These are phyloP conservation scores for Clarireedia paspali DNA, from an alignment of 2,329 filamentous ascomycete species.

Conservation along the genomic window DNA sequence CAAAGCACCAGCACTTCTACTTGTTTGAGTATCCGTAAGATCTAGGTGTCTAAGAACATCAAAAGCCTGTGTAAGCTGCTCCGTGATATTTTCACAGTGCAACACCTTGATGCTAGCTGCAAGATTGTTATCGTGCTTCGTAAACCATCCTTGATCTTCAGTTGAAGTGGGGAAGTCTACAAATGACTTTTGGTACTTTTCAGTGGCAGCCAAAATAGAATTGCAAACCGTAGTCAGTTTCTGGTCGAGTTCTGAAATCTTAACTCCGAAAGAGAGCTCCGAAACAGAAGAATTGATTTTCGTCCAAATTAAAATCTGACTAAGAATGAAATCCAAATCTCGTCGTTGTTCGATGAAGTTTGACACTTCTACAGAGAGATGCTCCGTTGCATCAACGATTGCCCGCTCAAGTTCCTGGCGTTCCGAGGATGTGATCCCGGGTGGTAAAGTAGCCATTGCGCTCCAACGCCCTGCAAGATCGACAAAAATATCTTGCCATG, in stretches of 20 bases:
- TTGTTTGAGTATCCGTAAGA: slow-evolving; percentile 33
- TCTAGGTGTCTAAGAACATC: slow-evolving; percentile 38
- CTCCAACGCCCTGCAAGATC: slow-evolving; percentile 36
- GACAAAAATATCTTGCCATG: slow-evolving; percentile 43
- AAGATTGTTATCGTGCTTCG: slow-evolving; percentile 30
- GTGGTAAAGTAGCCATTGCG: slow-evolving; percentile 42
- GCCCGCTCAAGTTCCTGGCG: slow-evolving; percentile 20
- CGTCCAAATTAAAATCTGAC: slow-evolving; percentile 61
- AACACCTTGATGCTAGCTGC: slow-evolving; percentile 23
- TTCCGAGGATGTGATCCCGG: slow-evolving; percentile 38
- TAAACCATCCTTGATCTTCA: slow-evolving; percentile 57
- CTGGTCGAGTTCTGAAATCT: slow-evolving; percentile 42
- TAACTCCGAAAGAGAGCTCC: slow-evolving; percentile 5
- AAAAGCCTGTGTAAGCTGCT: slow-evolving; percentile 37
- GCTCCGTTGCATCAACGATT: slow-evolving; percentile 12
- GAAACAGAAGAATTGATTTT: slow-evolving; percentile 20
- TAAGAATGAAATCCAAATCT: slow-evolving; percentile 55
- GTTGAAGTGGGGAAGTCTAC: slow-evolving; percentile 47
- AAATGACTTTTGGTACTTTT: slow-evolving; percentile 56
- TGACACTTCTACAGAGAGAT: slow-evolving; percentile 30
- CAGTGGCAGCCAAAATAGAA: slow-evolving; percentile 69
- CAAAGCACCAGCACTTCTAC: slow-evolving; percentile 46
- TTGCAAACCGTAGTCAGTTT: slow-evolving; percentile 61
- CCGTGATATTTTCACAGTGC: slow-evolving; percentile 20
- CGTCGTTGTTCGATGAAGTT: slow-evolving; percentile 41